Evolutionary conservation across 2,329 filamentous ascomycete species (phyloP), one percentile per base, ranked within the genome.

Genomic region (Xylaria sp.): DNA sequence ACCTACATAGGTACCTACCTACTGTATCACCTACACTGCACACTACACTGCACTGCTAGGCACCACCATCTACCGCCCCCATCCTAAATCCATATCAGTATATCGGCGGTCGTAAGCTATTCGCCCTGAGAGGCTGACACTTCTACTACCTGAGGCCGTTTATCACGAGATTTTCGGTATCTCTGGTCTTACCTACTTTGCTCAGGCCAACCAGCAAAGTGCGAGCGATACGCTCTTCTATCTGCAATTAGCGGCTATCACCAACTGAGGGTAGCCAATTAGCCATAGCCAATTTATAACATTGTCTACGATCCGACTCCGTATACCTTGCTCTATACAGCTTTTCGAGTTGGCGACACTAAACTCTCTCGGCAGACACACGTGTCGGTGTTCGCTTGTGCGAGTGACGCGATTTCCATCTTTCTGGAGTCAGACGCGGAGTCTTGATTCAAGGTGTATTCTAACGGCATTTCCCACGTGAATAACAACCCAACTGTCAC

Each of bases 341-440:
- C 36, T 56, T 59, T 21, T 12, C 32, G 45, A 74, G 71, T 74
- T 74, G 69, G 72, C 74, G 70, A 54, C 61, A 34, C 61, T 42
- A 21, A 56, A 57, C 6, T 42, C 30, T 27, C 32, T 30, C 30
- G 50, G 56, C 17, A n/a, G 42, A 47, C 42, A 47, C 64, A 51
- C 36, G 48, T 61, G 56, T 65, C 55, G 68, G 72, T 72, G 61
- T 69, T 72, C 50, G 61, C 64, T 64, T 48, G 69, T 69, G 64
- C 60, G 39, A 50, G 68, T 69, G 69, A 72, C 48, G 53, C 54
- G 60, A 19, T 59, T 61, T 63, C 54, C 32, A 27, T 21, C 51
- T 57, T 51, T 50, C 21, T 17, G 48, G 62, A 69, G 51, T 47
- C 32, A 63, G 59, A 19, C n/a, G 19, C 61, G 55, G 24, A 60